Evolutionary conservation across 2,329 filamentous ascomycete species (phyloP), one percentile per base, ranked within the genome.

Genomic region (Cephalotrichum gorgonifer): DNA sequence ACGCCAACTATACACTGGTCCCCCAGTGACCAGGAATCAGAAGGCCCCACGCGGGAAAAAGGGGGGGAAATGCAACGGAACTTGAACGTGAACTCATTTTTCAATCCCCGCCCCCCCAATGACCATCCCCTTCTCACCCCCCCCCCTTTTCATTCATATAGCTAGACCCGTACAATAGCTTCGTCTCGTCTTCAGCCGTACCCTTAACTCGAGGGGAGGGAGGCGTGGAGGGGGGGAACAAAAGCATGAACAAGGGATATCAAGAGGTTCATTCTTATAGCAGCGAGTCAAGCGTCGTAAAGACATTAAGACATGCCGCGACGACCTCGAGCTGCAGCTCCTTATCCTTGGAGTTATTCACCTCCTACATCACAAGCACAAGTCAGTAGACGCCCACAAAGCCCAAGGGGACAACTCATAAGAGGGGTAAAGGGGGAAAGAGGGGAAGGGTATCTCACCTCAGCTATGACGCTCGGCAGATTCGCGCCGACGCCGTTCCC

Each of bases 311-410:
- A 68, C 93, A 97, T 57, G 93, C 93, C 47, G 93, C 90, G 48
- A 98, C 88, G 61, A 95, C 91, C 78, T 98, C 93, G 55, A 98
- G 78, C 67, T 97, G 93, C 60, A 97, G 76, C 64, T 98, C 93
- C 72, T 88, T 94, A 58, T 97, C 91, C 67, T 94, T 95, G 62
- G 78, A 79, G 54, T 80, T 85, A 67, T 83, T 86, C 56, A 95
- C 76, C 67, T 98, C 93, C 68, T 83, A 54, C 45, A 47, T 28
- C 28, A 22, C 47, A 33, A 41, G 23, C 14, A 15, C 38, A 8
- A 15, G 17, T 41, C 45, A 17, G n/a, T 27, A 43, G 27, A 9
- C 31, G 15, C 26, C 17, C 20, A 33, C 17, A 15, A 15, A 6
- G 26, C 30, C 39, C n/a, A n/a, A n/a, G n/a, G n/a, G n/a, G n/a